Evolutionary conservation across 2,329 filamentous ascomycete species (phyloP), one percentile per base, ranked within the genome.

Genomic region (Ophiostoma angusticollis): DNA sequence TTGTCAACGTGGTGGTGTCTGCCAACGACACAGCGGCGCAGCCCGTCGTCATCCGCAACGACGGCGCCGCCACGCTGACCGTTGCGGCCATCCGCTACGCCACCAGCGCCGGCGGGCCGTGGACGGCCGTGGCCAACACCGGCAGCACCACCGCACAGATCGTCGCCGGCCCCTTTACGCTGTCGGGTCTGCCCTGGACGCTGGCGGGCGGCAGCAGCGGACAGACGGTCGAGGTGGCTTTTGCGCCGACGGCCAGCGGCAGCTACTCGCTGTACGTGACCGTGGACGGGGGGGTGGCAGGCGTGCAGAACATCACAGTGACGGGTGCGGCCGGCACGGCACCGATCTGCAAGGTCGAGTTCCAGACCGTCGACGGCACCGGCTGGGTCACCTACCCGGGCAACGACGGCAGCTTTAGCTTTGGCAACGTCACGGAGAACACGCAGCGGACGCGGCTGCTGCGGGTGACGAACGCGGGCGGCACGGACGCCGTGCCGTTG

Each of bases 371-470:
- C 0, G 68, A 74, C 47, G 69, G 63, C 3, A 53, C 50, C 3
- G 60, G 58, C 0, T 77, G 72, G 72, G 58, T 69, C 3, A 47
- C 56, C 3, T 74, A 69, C 39, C n/a, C n/a, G n/a, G 48, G 57
- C 5, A 42, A 56, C 3, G 58, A 52, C 4, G 54, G 50, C 6
- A 59, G 63, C 2, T 75, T 77, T 40, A 65, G 56, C 0, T 75
- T 76, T 44, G 72, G 70, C 12, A 66, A 68, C 28, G 70, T 76
- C 3, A 64, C 61, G 0, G 62, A 74, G 48, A 70, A 70, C 27
- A 63, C 57, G 0, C 65, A 63, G 0, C 58, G 55, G 1, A 60
- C 58, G 4, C 58, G 74, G 4, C 63, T 61, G 37, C 58, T 77
- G 52, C 63, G 72, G 1, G 50, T 76, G 18, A 71, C 64, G 25